phyloP scores from a whole-genome alignment of 148 eudicot genomes.

The Chenopodium suecicum region DNA sequence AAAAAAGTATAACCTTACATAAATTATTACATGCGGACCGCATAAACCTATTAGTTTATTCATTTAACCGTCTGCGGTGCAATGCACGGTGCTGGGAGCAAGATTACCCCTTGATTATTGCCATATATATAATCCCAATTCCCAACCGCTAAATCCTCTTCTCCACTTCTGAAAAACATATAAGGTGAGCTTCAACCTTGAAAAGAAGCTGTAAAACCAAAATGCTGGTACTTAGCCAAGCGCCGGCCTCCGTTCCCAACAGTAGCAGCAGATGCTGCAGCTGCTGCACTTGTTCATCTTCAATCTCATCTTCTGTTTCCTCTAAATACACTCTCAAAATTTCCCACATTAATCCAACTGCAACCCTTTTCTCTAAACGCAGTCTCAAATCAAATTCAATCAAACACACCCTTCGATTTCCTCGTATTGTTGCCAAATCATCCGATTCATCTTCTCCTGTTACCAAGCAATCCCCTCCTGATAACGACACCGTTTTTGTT shows the following conservation, averaged over 20 bases:
- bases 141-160: no score
- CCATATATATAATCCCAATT: no score
- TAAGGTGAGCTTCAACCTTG: no score
- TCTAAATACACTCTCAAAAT: slow-evolving; percentile 23
- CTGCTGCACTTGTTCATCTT: slow-evolving; percentile 47
- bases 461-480: slow-evolving; percentile 30
- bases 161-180: no score
- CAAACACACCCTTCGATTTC: slow-evolving; percentile 4
- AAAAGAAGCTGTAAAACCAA: neutral
- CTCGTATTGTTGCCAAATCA: slow-evolving; percentile 24
- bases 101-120: no score
- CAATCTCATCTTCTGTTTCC: slow-evolving; percentile 50
- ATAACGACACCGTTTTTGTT: slow-evolving; percentile 39
- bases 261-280: slow-evolving; percentile 12
- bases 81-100: no score
- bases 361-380: slow-evolving; percentile 46
- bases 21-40: no score
- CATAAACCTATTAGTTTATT: no score
- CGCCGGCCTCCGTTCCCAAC: slow-evolving; percentile 16
- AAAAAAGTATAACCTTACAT: no score
- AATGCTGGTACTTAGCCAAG: slow-evolving; percentile 38
- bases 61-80: no score
- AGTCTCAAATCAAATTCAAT: slow-evolving; percentile 19
- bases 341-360: slow-evolving; percentile 29
- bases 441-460: slow-evolving; percentile 23